Conservation (phyloP, 2,329 filamentous ascomycete genomes). For the Fusarium chlamydosporum region DNA sequence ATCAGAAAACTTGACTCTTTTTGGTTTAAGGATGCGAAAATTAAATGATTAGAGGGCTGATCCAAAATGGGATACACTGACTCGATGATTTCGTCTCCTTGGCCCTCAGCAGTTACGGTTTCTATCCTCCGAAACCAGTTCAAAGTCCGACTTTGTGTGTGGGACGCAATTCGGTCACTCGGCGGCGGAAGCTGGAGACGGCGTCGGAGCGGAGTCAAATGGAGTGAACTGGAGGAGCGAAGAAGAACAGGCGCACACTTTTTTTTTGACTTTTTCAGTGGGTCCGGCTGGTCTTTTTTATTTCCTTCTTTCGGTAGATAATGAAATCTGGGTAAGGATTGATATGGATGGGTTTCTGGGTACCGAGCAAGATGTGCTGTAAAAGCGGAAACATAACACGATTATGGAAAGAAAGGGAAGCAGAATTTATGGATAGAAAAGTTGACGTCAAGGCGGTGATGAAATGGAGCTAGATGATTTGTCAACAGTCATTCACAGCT, state of each 20-base stretch:
- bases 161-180: constrained; percentile 45
- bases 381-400: not conserved
- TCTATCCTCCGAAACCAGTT: not conserved
- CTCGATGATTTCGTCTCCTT: not conserved
- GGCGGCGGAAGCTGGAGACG: constrained; percentile 44
- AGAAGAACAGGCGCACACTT: constrained; percentile 31
- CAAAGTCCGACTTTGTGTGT: constrained; percentile 31
- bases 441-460: not conserved
- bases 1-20: not conserved
- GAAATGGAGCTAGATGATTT: not conserved
- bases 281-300: constrained; percentile 1
- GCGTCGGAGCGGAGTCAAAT: constrained; percentile 42
- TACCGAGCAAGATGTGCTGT: not conserved
- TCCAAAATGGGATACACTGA: not conserved
- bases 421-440: not conserved
- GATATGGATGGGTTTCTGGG: not conserved
- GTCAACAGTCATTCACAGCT: not conserved
- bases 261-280: constrained; percentile 21
- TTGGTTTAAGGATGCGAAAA: not conserved
- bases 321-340: constrained; percentile 1
- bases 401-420: not conserved
- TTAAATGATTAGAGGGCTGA: not conserved
- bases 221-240: constrained; percentile 26
- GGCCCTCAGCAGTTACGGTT: not conserved
- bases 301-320: constrained; percentile 8